Evolutionary conservation across 257 asterid species (phyloP), one percentile per base, ranked within the genome.

Genomic region (Echium plantagineum): DNA sequence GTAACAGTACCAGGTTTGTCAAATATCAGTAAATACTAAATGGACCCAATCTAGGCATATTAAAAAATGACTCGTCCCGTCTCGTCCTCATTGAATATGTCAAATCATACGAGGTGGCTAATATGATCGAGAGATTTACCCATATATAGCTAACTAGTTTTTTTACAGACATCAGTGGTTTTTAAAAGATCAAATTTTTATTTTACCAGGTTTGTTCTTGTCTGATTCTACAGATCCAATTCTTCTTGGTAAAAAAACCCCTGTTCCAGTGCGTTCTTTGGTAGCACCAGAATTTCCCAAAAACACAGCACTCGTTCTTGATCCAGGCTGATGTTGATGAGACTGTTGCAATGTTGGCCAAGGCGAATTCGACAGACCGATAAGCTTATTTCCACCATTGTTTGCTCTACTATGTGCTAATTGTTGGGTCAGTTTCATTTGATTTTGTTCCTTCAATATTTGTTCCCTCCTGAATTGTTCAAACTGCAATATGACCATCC

Each of bases 201-300:
- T 31, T 7, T 38, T 38, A 80, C 91, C 96, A 65, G 75, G 62
- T 61, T 89, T 85, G 35, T 13, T 21, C 69, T 68, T 75, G 57
- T 76, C 77, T 7, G 67, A 42, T 19, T 74, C 81, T 17, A 73
- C 12, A 0, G 85, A 19, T 17, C 76, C 78, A 21, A 52, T 55
- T 58, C 77, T 56, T 55, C 87, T 73, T 10, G 96, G 96, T 65
- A 89, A 67, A 60, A 89, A 89, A 58, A 89, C 96, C 1, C 95
- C 96, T 2, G 96, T 89, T 20, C 96, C 96, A 2, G 80, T 74
- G 12, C 95, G 75, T 67, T 79, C 91, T 20, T 73, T 80, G 54
- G 64, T 82, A 0, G 67, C 63, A 6, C 64, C 77, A 21, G 75
- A 58, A 63, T 81, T 85, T 0, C 80, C 80, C 0, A 71, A 73